phyloP scores from a whole-genome alignment of 495 filamentous ascomycete species.

The Trichoderma orchidacearum region DNA sequence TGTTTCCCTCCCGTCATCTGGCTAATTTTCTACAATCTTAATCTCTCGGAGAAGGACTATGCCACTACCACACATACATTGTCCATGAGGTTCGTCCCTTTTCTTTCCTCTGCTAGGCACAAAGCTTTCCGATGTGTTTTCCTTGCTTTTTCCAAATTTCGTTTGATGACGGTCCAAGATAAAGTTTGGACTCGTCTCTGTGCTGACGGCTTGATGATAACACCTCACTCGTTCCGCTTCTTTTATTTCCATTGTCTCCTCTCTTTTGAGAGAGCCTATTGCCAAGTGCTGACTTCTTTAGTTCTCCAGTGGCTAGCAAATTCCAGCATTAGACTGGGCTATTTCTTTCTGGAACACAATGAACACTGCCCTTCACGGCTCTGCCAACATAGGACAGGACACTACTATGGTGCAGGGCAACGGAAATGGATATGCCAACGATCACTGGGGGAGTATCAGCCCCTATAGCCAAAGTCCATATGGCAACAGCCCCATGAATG shows the following conservation, averaged over 20 bases:
- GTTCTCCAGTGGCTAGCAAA: constrained; percentile 8
- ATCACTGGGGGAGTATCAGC: constrained; percentile 33
- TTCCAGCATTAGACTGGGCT: constrained; percentile 14
- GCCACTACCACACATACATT: background rate
- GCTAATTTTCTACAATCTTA: background rate
- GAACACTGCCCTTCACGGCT: constrained; percentile 35
- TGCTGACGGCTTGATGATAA: background rate
- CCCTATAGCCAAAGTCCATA: constrained; percentile 27
- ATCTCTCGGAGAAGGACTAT: background rate
- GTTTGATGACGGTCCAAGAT: background rate
- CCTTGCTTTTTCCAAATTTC: background rate
- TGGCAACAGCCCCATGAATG: constrained; percentile 30
- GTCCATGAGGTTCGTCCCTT: background rate
- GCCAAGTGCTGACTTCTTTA: constrained; percentile 19
- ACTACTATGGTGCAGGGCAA: constrained; percentile 31
- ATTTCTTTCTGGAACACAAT: constrained; percentile 15
- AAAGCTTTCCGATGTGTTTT: background rate
- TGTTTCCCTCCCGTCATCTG: background rate
- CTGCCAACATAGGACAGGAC: constrained; percentile 34
- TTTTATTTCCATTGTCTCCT: constrained; percentile 5
- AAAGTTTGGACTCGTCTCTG: background rate
- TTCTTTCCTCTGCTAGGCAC: background rate
- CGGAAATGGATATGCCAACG: constrained; percentile 21
- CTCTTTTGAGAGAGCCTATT: constrained; percentile 4
- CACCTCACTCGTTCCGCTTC: constrained; percentile 1